A percentile compares a stretch with the other conserved stretches of the same genome.
Conservation (phyloP, 192 early-diverging fungal species). For the Rhizophagus clarus region DNA sequence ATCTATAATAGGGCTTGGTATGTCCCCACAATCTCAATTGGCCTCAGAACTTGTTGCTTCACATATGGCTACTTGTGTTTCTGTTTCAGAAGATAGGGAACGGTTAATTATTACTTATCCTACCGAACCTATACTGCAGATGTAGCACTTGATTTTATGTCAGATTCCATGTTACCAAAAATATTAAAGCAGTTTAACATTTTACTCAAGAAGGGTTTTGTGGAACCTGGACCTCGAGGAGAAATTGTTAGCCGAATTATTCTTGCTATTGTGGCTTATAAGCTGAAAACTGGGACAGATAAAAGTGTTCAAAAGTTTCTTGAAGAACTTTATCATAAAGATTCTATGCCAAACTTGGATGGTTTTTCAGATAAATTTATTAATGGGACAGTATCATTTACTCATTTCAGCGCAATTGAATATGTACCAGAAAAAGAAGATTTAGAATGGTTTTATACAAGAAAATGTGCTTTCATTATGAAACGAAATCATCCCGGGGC, state of each 20-base stretch:
- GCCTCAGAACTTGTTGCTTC: neutral
- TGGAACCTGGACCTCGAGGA: neutral
- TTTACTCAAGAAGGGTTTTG: neutral
- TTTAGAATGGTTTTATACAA: slow-evolving; percentile 1
- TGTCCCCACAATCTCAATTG: neutral
- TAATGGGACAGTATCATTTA: slow-evolving; percentile 1
- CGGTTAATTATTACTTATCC: no score
- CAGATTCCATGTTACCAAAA: neutral
- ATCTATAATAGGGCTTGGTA: no score
- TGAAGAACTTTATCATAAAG: neutral
- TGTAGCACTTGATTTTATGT: neutral
- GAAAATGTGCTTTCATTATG: slow-evolving; percentile 17
- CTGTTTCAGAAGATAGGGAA: no score
- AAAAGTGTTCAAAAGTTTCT: neutral
- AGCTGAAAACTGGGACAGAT: neutral
- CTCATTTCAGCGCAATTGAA: neutral
- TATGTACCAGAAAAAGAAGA: neutral
- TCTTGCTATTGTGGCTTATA: neutral
- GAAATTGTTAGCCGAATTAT: slow-evolving; percentile 16
- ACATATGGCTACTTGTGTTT: no score
- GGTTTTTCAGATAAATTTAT: neutral
- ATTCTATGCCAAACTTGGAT: neutral
- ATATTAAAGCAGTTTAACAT: neutral
- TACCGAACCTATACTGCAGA: no score
- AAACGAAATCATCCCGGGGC: slow-evolving; percentile 11